Evolutionary conservation across 1,284 basidiomycete genomes (phyloP), one percentile per base, ranked within the genome.

Genomic region (Cryptococcus deneoformans): DNA sequence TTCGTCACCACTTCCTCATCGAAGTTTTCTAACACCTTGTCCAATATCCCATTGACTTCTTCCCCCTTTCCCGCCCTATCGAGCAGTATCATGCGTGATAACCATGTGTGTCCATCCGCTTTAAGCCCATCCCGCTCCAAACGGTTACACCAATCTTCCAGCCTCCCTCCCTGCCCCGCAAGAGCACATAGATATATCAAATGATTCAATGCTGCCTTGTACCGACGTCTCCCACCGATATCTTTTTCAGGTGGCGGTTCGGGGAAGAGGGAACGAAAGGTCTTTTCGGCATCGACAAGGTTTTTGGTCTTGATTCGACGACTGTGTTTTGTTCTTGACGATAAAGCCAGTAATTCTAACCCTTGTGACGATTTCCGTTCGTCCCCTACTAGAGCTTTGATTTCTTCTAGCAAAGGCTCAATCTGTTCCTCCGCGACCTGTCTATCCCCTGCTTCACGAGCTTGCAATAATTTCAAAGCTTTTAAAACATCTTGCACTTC

Each of bases 101-200:
- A 52, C 52, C 57, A 63, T 10, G 63, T 58, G 50, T 63, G 63
- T 46, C 61, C 62, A 46, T 69, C 66, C 9, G 60, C 57, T 45
- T 56, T 24, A 34, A 70, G 20, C 7, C 57, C 65, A 4, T 65
- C 59, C 35, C 53, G 37, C 6, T 50, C 44, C 50, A 70, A 50
- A 47, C 53, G 58, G n/a, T 55, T 51, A 61, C 62, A 65, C 64
- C 69, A 71, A 29, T 63, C 54, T 29, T 65, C 54, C 44, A 70
- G 65, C 34, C 56, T 47, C 14, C 35, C 29, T 11, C 60, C 51
- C 44, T 62, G 54, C 6, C 59, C 57, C 5, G 63, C 53, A 14
- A 68, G 36, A 2, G 70, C 67, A 29, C 63, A 64, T 2, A 73
- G 58, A 49, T 70, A 70, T 14, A 75, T 63, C 47, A 73, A 40